phyloP scores from a whole-genome alignment of 306 rosid genomes.

The Fagus crenata region DNA sequence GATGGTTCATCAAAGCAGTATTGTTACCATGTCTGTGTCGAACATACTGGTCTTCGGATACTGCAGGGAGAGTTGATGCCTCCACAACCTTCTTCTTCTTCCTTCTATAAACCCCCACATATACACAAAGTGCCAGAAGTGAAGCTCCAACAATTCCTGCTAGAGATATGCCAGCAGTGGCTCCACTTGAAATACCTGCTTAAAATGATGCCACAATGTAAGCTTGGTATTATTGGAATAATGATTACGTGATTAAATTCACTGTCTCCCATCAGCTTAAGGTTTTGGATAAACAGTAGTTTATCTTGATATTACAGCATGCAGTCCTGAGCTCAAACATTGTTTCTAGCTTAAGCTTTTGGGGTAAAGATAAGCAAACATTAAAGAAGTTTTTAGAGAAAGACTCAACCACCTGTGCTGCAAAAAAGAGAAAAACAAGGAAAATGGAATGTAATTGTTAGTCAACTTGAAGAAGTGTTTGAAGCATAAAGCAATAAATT shows the following conservation, averaged over 20 bases:
- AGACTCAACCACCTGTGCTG: slow-evolving; percentile 64
- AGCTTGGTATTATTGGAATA: background rate
- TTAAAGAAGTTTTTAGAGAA: slow-evolving; percentile 21
- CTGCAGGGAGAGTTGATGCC: slow-evolving; percentile 35
- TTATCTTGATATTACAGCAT: too few relatives aligned
- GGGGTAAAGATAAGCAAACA: background rate
- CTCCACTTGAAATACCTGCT: slow-evolving; percentile 55
- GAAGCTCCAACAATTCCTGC: slow-evolving; percentile 50
- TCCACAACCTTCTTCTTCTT: slow-evolving; percentile 39
- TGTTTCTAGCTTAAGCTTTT: too few relatives aligned
- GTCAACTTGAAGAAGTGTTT: slow-evolving; percentile 18
- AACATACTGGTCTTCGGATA: slow-evolving; percentile 35
- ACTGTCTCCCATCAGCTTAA: too few relatives aligned
- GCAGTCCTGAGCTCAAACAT: too few relatives aligned
- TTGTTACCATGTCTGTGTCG: slow-evolving; percentile 41
- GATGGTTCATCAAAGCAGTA: background rate
- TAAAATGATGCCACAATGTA: slow-evolving; percentile 35
- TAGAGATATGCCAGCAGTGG: slow-evolving; percentile 49
- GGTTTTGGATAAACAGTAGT: too few relatives aligned
- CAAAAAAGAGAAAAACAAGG: slow-evolving; percentile 32
- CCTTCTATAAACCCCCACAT: slow-evolving; percentile 39
- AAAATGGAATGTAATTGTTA: slow-evolving; percentile 24
- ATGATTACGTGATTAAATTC: too few relatives aligned
- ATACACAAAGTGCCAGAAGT: slow-evolving; percentile 38
- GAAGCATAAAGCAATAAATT: background rate